Conservation (phyloP, 495 filamentous ascomycete genomes). For the Penicillium lagena region DNA sequence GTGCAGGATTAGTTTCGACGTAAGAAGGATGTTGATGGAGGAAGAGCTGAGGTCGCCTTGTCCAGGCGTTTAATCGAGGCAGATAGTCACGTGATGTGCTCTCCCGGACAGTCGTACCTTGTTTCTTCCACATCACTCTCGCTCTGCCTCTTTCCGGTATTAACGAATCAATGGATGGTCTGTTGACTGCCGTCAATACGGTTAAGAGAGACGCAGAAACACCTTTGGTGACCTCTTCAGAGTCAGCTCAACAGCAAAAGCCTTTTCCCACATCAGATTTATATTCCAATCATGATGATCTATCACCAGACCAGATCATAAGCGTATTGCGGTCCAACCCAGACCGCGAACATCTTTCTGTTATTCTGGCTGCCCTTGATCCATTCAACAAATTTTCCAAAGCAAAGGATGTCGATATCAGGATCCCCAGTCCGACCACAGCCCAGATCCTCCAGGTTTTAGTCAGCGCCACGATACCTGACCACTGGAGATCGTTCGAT, state of each 20-base stretch:
- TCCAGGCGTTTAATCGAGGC: no score
- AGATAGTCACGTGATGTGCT: no score
- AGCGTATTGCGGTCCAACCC: constrained; percentile 60
- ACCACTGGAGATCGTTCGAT: constrained; percentile 65
- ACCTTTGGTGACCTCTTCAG: constrained; percentile 12
- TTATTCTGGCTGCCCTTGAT: constrained; percentile 48
- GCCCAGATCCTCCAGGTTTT: constrained; percentile 67
- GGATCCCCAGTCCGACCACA: constrained; percentile 53
- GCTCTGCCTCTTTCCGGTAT: constrained; percentile 2
- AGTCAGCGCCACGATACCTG: constrained; percentile 62
- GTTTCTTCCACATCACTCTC: constrained; percentile 1
- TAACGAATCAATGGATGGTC: constrained; percentile 28
- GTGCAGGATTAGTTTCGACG: no score
- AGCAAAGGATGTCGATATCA: constrained; percentile 48
- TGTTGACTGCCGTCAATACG: constrained; percentile 37
- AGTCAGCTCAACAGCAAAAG: constrained; percentile 3
- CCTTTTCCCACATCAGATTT: constrained; percentile 4
- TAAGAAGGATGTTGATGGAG: no score
- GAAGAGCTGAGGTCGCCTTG: no score
- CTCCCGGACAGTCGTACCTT: no score
- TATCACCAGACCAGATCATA: constrained; percentile 54
- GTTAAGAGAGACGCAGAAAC: constrained; percentile 18
- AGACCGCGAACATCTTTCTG: constrained; percentile 47
- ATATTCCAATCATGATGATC: constrained; percentile 11
- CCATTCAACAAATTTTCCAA: constrained; percentile 22